phyloP scores from a whole-genome alignment of 2,329 filamentous ascomycete genomes.

The Phyllosticta citrichinensis region DNA sequence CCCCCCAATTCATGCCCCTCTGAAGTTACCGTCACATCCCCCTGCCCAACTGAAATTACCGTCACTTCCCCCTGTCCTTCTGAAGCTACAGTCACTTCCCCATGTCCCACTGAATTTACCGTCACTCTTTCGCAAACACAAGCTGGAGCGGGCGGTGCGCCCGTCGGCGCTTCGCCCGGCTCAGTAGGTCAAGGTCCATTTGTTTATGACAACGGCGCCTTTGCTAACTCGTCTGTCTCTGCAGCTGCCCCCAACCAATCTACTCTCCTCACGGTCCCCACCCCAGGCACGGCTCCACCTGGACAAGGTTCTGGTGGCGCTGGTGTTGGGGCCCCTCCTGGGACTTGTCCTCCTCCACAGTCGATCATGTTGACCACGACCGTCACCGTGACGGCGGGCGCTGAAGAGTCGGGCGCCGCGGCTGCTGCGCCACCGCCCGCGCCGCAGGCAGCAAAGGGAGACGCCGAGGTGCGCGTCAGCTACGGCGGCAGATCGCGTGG shows the following conservation, averaged over 20 bases:
- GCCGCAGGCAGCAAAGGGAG: neutral
- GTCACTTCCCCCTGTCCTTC: neutral
- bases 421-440: neutral
- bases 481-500: neutral
- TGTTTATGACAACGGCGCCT: neutral
- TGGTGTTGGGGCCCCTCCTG: neutral
- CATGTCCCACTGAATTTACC: neutral
- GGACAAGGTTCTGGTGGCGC: neutral
- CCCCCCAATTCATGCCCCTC: neutral
- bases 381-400: neutral
- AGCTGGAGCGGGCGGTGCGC: neutral
- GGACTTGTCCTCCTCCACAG: neutral
- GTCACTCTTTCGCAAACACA: neutral
- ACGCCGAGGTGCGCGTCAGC: neutral
- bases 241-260: neutral
- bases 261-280: neutral
- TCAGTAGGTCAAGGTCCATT: neutral
- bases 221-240: neutral
- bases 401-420: neutral
- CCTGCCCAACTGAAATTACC: neutral
- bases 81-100: neutral
- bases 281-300: neutral
- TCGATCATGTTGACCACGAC: neutral
- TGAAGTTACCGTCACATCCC: neutral
- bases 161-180: neutral